phyloP scores from a whole-genome alignment of 1,284 basidiomycete species.

The Bondarzewia mesenterica region DNA sequence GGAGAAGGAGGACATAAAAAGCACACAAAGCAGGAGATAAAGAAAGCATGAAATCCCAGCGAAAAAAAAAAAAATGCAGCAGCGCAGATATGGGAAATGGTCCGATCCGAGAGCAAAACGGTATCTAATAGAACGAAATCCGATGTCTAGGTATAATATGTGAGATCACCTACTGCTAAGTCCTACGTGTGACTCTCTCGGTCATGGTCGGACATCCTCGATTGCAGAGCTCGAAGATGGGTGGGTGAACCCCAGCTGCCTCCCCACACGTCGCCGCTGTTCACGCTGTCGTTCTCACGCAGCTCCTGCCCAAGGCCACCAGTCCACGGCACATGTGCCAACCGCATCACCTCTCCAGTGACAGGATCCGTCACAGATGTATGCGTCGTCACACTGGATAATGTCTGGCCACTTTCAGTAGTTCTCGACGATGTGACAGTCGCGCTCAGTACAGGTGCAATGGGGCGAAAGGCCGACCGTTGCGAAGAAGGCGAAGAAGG shows the following conservation, averaged over 20 bases:
- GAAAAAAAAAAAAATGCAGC: neutral
- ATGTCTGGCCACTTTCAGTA: slow-evolving; percentile 14
- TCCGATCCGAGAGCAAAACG: no score
- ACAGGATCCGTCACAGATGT: slow-evolving; percentile 24
- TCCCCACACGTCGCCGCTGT: slow-evolving; percentile 5
- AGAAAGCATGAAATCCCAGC: neutral
- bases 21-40: neutral
- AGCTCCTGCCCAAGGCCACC: slow-evolving; percentile 6
- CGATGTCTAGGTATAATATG: neutral
- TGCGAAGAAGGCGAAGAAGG: neutral
- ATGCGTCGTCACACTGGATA: slow-evolving; percentile 25
- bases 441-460: slow-evolving; percentile 7
- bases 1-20: neutral
- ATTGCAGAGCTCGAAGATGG: slow-evolving; percentile 6
- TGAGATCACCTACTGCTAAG: neutral
- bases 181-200: neutral
- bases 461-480: neutral
- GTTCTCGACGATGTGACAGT: slow-evolving; percentile 21
- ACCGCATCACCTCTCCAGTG: slow-evolving; percentile 24
- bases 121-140: no score
- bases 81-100: neutral
- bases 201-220: neutral
- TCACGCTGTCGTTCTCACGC: neutral
- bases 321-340: slow-evolving; percentile 22
- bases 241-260: slow-evolving; percentile 12